These are phyloP conservation scores for Lepidium aucheri DNA, from an alignment of 345 rosid genomes.

Conservation along the genomic window DNA sequence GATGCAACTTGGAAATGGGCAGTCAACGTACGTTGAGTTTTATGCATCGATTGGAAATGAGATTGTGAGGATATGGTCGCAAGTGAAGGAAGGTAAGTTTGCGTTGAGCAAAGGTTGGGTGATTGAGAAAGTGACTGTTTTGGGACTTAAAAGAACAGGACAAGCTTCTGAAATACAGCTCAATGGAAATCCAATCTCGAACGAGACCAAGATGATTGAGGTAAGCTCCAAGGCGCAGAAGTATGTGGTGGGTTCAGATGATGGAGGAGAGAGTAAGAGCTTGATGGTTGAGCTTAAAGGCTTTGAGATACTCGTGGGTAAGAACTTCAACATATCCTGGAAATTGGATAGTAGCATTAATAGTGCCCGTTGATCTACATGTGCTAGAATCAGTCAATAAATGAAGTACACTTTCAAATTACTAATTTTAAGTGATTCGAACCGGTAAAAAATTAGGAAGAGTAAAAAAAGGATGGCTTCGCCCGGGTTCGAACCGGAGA, in stretches of 20 bases:
- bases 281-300: slow-evolving; percentile 55
- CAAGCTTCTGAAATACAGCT: slow-evolving; percentile 36
- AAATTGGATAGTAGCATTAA: slow-evolving; percentile 31
- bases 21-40: slow-evolving; percentile 50
- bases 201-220: slow-evolving; percentile 8
- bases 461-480: slow-evolving; percentile 24
- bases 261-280: slow-evolving; percentile 27
- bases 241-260: slow-evolving; percentile 24
- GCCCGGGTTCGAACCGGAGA: slow-evolving; percentile 89
- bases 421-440: too few species aligned
- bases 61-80: slow-evolving; percentile 65
- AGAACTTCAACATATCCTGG: slow-evolving; percentile 64
- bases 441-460: too few species aligned
- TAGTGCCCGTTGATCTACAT: neutral
- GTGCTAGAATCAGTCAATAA: neutral
- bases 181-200: slow-evolving; percentile 28
- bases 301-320: slow-evolving; percentile 53
- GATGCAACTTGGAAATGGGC: slow-evolving; percentile 68
- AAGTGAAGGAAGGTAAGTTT: slow-evolving; percentile 62
- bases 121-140: slow-evolving; percentile 51
- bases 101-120: slow-evolving; percentile 66
- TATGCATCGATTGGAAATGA: slow-evolving; percentile 49
- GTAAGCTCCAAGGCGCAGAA: slow-evolving; percentile 41
- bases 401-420: too few species aligned
- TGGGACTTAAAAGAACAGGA: slow-evolving; percentile 54